A percentile compares a stretch with the other conserved stretches of the same genome.
Conservation (phyloP, 176 grass and related monocot genomes). For the Cenchrus fungigraminus region DNA sequence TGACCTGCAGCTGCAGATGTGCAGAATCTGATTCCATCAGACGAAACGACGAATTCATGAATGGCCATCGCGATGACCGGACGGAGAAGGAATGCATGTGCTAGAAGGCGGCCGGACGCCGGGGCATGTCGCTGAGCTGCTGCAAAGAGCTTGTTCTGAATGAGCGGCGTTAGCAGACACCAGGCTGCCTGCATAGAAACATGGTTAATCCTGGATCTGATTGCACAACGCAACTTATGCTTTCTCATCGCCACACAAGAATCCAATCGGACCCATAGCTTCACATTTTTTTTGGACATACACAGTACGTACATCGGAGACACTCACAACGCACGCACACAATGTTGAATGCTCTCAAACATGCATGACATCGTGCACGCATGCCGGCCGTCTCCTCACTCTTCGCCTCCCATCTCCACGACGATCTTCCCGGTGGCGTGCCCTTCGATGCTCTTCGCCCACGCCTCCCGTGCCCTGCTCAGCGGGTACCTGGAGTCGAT, state of each 20-base stretch:
- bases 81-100: too few relatives aligned
- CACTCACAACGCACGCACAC: background rate
- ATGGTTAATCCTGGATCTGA: background rate
- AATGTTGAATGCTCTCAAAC: background rate
- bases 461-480: conserved; percentile 63
- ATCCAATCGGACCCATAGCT: background rate
- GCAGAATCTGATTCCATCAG: too few relatives aligned
- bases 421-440: conserved; percentile 86
- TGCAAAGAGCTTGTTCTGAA: too few relatives aligned
- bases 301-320: too few relatives aligned
- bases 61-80: too few relatives aligned
- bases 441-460: conserved; percentile 75
- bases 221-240: background rate
- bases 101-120: too few relatives aligned
- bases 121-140: too few relatives aligned
- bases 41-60: too few relatives aligned
- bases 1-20: too few relatives aligned
- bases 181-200: too few relatives aligned
- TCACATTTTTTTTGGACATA: background rate
- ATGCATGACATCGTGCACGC: background rate
- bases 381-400: background rate
- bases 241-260: background rate
- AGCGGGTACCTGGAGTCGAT: conserved; percentile 65
- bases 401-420: conserved; percentile 55
- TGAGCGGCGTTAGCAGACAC: too few relatives aligned